Evolutionary conservation across 495 filamentous ascomycete genomes (phyloP), one percentile per base, ranked within the genome.

Genomic region (Hamigera avellanea): DNA sequence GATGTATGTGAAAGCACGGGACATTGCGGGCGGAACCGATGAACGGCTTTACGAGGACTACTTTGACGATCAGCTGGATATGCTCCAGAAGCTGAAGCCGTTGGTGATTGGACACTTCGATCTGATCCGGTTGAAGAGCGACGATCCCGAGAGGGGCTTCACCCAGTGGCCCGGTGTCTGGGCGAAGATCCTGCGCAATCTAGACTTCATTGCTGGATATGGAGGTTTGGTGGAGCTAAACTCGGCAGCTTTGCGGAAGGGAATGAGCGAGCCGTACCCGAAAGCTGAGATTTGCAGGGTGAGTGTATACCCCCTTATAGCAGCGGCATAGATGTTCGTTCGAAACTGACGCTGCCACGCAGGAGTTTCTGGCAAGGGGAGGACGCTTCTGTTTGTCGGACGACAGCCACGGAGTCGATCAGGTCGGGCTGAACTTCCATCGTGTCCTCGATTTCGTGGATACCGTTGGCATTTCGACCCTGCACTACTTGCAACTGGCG

Each of bases 21-120:
- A 61, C 19, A 43, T 54, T 18, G 67, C 71, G 13, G 76, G 76
- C 10, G 72, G 75, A 1, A 72, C 69, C 0, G 86, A 96, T 46
- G 77, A 84, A 57, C 58, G 44, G 6, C 54, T 94, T 12, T 91
- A 81, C 46, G 73, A 73, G 48, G 75, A 69, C 41, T 98, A 95
- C 59, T 95, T 88, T 52, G 86, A 95, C 58, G 69, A 73, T 21
- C 88, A 96, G 64, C 72, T 67, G 35, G 76, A 76, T 16, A 91
- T 98, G 86, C 62, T 98, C 26, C 46, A 51, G 29, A 62, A 68
- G n/a, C 48, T 93, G 40, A 67, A 66, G 52, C 93, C 93, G 26
- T 72, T 74, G 8, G 73, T 96, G 12, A 79, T 98, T 13, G 91
- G 86, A 8, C 91, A 98, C 57, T 93, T 95, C 57, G 91, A 98